Evolutionary conservation across 2,329 filamentous ascomycete genomes (phyloP), one percentile per base, ranked within the genome.

Genomic region (Stenocarpella maydis): DNA sequence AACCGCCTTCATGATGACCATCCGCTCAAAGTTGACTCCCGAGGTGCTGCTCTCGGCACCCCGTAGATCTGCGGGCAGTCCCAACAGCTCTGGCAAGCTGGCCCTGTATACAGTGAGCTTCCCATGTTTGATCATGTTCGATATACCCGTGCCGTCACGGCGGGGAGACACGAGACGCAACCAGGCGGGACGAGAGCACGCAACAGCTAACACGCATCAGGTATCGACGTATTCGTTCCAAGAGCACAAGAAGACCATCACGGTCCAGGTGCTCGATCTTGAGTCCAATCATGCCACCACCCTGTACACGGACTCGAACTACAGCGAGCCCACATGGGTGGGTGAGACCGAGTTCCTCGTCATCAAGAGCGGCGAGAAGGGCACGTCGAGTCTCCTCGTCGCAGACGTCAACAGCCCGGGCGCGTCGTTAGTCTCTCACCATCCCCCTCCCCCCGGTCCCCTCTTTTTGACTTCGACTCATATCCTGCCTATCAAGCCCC

Each of bases 141-240:
- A 34, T 12, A 43, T 49, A 24, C 28, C n/a, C 28, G 21, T 28
- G 28, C 19, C 43, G 28, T 49, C 21, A 41, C 10, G 39, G 6
- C 19, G 14, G 10, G 55, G 6, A 21, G n/a, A 39, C 41, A 49
- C 17, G 39, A 53, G 28, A 26, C 34, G 21, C 7, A 17, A 34
- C 12, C 17, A 12, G 19, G 5, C 21, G 34, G 19, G 12, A 34
- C 19, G 21, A 55, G 61, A 43, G n/a, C 34, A 52, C 24, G 17
- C 6, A n/a, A n/a, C 21, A 31, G 41, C 63, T 68, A n/a, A 69
- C 37, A 15, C 26, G 19, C 12, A 3, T 65, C 77, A 90, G 78
- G 83, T 90, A 19, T 92, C 91, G 0, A 89, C 90, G 1, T 97
- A 97, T 79, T 95, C 90, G 6, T 97, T 97, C 79, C 85, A 91